Evolutionary conservation across 768 basidiomycete genomes (phyloP), one percentile per base, ranked within the genome.

Genomic region (Paxillus rubicundulus): DNA sequence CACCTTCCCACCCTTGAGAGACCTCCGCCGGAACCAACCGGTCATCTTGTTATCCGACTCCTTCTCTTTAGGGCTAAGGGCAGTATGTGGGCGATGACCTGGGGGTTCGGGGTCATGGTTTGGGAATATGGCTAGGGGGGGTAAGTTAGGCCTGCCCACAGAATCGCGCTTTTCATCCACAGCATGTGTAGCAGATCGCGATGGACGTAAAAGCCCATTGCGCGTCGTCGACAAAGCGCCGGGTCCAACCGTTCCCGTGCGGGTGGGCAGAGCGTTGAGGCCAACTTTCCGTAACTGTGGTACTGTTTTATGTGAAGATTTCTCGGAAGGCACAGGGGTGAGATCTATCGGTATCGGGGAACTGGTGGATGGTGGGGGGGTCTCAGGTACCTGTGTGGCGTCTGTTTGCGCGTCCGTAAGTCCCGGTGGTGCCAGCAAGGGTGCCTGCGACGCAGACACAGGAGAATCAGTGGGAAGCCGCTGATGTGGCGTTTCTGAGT

Each of bases 31-130:
- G 41, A 70, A 55, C 72, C 72, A 70, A 7, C 55, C 37, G 52
- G 61, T 61, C 52, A 60, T 36, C 57, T 77, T 77, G 50, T 73
- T 73, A 39, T 72, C 77, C 59, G 73, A 58, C 58, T 78, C 74
- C 74, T 61, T 73, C 48, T 63, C 67, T 48, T 61, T 66, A 30
- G 49, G 63, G 54, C 50, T 55, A 36, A 52, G 44, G 42, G 71
- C 61, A 56, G 70, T 62, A 56, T 68, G 59, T 32, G 67, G 60
- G 56, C 74, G 56, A 32, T 60, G 55, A 0, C 68, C 64, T 40
- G 70, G 61, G 44, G 68, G 54, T 6, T 55, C 60, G 2, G 45
- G 49, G 3, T 63, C 63, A 17, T 56, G 61, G 21, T 63, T 65
- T 9, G 63, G 54, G 34, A 59, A 58, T 24, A 60, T 38, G 1